These are phyloP conservation scores for Naganishia vishniacii DNA, from an alignment of 768 basidiomycete species.

Conservation along the genomic window DNA sequence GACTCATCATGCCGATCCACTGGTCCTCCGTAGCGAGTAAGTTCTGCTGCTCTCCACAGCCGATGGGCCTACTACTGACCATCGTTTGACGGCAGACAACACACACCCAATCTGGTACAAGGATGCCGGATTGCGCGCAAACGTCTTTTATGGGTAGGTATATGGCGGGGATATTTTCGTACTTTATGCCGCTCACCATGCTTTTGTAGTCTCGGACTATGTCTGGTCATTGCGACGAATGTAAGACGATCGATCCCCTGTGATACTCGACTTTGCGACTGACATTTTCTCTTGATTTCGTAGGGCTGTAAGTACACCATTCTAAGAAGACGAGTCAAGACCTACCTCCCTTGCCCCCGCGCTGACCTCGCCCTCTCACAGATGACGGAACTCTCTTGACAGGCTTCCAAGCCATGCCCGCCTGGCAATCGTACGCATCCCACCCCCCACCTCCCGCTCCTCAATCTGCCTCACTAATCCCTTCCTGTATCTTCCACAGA, in stretches of 20 bases:
- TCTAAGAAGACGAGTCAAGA: slow-evolving; percentile 6
- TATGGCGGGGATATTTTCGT: background rate
- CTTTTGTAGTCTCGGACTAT: background rate
- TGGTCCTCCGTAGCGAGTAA: slow-evolving; percentile 3
- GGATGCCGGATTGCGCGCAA: slow-evolving; percentile 7
- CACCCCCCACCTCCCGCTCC: background rate
- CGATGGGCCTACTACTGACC: background rate
- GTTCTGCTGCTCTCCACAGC: background rate
- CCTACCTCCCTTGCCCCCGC: background rate
- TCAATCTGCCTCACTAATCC: slow-evolving; percentile 3
- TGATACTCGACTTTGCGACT: background rate
- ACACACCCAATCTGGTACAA: slow-evolving; percentile 7
- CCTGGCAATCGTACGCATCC: slow-evolving; percentile 3
- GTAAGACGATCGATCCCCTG: background rate
- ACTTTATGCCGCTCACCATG: background rate
- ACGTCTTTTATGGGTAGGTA: slow-evolving; percentile 8
- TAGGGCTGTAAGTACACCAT: slow-evolving; percentile 7
- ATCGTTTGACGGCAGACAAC: background rate
- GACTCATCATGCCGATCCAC: background rate
- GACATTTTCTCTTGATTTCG: background rate
- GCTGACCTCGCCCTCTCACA: background rate
- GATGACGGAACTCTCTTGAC: background rate
- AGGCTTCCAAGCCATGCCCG: slow-evolving; percentile 10
- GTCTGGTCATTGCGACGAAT: slow-evolving; percentile 5
- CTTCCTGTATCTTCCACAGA: slow-evolving; percentile 4